phyloP scores from a whole-genome alignment of 768 basidiomycete species.

The Pleurotus giganteus region DNA sequence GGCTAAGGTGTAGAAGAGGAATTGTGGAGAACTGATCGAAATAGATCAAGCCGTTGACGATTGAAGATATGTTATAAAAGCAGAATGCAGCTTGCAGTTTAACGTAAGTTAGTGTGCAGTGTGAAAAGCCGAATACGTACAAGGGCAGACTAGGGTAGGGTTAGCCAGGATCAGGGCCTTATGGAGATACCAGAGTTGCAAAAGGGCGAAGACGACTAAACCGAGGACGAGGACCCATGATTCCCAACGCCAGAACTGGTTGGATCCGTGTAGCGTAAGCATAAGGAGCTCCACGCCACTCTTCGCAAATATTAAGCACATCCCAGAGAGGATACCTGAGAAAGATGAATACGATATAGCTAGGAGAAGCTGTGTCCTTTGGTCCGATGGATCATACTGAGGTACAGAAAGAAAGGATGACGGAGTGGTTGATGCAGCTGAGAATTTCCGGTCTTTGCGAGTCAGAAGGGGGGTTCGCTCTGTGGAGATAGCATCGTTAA shows the following conservation, averaged over 20 bases:
- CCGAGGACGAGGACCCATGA: slow-evolving; percentile 78
- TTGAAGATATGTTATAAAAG: slow-evolving; percentile 91
- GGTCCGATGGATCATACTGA: slow-evolving; percentile 22
- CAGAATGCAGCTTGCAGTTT: slow-evolving; percentile 75
- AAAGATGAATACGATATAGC: slow-evolving; percentile 86
- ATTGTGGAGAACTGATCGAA: slow-evolving; percentile 83
- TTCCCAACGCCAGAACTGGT: slow-evolving; percentile 84
- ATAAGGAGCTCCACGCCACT: slow-evolving; percentile 88
- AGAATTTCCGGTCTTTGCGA: slow-evolving; percentile 30
- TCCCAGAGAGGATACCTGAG: slow-evolving; percentile 86
- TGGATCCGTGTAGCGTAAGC: slow-evolving; percentile 69
- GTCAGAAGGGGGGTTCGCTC: slow-evolving; percentile 63
- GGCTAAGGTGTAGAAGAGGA: slow-evolving; percentile 59
- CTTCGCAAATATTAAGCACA: slow-evolving; percentile 93
- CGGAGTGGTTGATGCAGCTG: slow-evolving; percentile 24
- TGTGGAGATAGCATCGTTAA: slow-evolving; percentile 31
- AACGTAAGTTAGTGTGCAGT: slow-evolving; percentile 13
- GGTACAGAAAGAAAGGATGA: slow-evolving; percentile 18
- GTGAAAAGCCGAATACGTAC: slow-evolving; percentile 40
- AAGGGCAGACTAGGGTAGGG: slow-evolving; percentile 83
- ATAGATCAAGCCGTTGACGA: slow-evolving; percentile 87
- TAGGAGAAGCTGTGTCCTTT: slow-evolving; percentile 57
- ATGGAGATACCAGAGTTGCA: slow-evolving; percentile 85
- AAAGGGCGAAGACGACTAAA: slow-evolving; percentile 68
- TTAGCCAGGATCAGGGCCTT: slow-evolving; percentile 77